Evolutionary conservation across 768 basidiomycete genomes (phyloP).

Genomic region (Leucocoprinus birnbaumii): DNA sequence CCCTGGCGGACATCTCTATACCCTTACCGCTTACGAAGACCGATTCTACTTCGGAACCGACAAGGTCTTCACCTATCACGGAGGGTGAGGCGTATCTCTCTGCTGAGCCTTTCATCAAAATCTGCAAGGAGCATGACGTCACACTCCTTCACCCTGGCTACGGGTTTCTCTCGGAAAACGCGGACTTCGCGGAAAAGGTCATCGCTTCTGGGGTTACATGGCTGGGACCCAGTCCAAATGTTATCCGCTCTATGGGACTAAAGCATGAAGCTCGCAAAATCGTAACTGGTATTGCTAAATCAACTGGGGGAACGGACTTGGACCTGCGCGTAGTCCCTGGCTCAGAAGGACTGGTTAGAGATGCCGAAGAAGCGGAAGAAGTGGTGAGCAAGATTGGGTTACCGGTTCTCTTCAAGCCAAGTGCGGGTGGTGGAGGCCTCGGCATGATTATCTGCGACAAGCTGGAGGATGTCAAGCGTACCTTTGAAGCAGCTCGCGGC

Average conservation of each 20-base stretch:
- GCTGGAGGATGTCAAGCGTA: conserved; percentile 32
- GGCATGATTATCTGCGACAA: conserved; percentile 54
- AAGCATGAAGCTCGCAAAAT: conserved; percentile 50
- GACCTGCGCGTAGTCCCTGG: conserved; percentile 58
- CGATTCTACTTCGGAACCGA: too few relatives aligned
- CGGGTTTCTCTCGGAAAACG: conserved; percentile 66
- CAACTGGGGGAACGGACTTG: conserved; percentile 21
- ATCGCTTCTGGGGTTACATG: conserved; percentile 48
- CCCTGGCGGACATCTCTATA: conserved; percentile 43
- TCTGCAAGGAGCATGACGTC: conserved; percentile 36
- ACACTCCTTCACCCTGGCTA: conserved; percentile 64
- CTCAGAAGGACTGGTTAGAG: conserved; percentile 42
- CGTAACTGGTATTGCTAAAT: not conserved
- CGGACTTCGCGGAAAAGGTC: conserved; percentile 47
- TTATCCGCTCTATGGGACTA: conserved; percentile 54
- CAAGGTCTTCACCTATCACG: conserved; percentile 14
- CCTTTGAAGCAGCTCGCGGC: conserved; percentile 34
- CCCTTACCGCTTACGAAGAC: conserved; percentile 31
- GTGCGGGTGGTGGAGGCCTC: conserved; percentile 70
- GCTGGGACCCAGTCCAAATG: conserved; percentile 51
- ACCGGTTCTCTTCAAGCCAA: conserved; percentile 67
- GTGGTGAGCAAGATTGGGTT: conserved; percentile 44
- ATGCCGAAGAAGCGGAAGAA: conserved; percentile 36
- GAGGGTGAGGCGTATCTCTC: conserved; percentile 47
- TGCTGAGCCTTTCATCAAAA: conserved; percentile 31